A percentile compares a stretch with the other conserved stretches of the same genome.
phyloP scores from a whole-genome alignment of 1,139 yeast species.

The Yamadazyma diospyri region DNA sequence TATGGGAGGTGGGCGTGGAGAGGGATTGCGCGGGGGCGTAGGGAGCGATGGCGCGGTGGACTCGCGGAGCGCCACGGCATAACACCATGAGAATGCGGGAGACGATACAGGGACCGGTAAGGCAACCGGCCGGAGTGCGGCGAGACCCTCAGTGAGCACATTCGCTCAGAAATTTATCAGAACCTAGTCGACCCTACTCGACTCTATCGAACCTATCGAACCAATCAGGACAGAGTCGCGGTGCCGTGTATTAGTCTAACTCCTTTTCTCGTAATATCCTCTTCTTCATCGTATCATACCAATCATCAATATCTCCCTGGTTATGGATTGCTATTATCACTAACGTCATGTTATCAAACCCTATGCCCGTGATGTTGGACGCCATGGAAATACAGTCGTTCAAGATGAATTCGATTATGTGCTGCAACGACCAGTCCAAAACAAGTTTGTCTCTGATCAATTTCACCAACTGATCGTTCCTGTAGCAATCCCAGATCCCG shows the following conservation, averaged over 20 bases:
- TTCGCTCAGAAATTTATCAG: too few relatives aligned
- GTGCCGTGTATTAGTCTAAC: slow-evolving; percentile 12
- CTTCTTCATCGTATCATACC: slow-evolving; percentile 55
- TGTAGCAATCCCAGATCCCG: slow-evolving; percentile 79
- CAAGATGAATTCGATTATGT: slow-evolving; percentile 54
- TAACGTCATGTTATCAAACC: slow-evolving; percentile 78
- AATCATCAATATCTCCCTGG: slow-evolving; percentile 42
- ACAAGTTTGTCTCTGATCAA: slow-evolving; percentile 56
- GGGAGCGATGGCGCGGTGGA: not conserved
- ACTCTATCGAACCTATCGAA: too few relatives aligned
- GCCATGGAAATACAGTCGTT: slow-evolving; percentile 74
- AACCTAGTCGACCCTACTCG: too few relatives aligned
- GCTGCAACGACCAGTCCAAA: slow-evolving; percentile 55
- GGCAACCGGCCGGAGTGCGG: too few relatives aligned
- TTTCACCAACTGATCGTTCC: slow-evolving; percentile 50
- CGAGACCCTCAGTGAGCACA: too few relatives aligned
- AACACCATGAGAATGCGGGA: too few relatives aligned
- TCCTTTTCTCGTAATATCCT: slow-evolving; percentile 47
- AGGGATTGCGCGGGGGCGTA: too few relatives aligned
- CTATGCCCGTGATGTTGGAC: slow-evolving; percentile 69
- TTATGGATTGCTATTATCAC: slow-evolving; percentile 60
- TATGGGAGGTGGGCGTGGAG: too few relatives aligned
- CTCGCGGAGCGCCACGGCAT: too few relatives aligned
- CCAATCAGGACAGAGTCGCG: too few relatives aligned
- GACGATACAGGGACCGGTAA: too few relatives aligned